Evolutionary conservation across 495 filamentous ascomycete species (phyloP).

Genomic region (Penicillium psychrofluorescens): DNA sequence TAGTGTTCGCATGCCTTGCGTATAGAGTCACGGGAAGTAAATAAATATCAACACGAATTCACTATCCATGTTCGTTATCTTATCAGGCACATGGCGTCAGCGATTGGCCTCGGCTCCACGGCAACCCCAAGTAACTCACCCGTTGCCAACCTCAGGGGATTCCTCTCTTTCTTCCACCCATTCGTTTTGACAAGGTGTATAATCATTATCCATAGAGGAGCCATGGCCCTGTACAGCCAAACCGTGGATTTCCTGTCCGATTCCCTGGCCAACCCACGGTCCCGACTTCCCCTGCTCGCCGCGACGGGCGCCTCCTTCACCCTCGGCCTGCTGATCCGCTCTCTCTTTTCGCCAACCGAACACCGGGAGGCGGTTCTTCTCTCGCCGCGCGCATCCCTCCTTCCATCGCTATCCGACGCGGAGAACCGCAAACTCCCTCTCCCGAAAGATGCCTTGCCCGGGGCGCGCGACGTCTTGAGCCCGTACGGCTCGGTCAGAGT

Average conservation of each 20-base stretch:
- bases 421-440: slow-evolving; percentile 54
- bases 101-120: slow-evolving; percentile 2
- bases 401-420: slow-evolving; percentile 37
- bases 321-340: slow-evolving; percentile 32
- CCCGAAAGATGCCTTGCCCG: slow-evolving; percentile 67
- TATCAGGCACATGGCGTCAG: slow-evolving; percentile 4
- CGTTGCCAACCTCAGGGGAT: no score
- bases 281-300: slow-evolving; percentile 34
- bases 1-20: no score
- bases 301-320: slow-evolving; percentile 35
- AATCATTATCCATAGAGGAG: not conserved
- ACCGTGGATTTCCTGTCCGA: slow-evolving; percentile 32
- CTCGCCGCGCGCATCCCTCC: slow-evolving; percentile 40
- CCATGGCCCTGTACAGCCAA: slow-evolving; percentile 33
- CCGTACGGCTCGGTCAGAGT: slow-evolving; percentile 76
- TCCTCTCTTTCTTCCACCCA: no score
- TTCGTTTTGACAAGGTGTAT: no score
- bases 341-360: slow-evolving; percentile 17
- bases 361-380: slow-evolving; percentile 20
- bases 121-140: slow-evolving; percentile 1
- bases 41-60: not conserved
- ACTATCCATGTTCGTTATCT: not conserved
- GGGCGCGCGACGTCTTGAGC: slow-evolving; percentile 62
- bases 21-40: no score
- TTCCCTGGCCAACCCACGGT: slow-evolving; percentile 29